phyloP scores from a whole-genome alignment of 805 yeast species.

The Tetrapisispora fleetii region DNA sequence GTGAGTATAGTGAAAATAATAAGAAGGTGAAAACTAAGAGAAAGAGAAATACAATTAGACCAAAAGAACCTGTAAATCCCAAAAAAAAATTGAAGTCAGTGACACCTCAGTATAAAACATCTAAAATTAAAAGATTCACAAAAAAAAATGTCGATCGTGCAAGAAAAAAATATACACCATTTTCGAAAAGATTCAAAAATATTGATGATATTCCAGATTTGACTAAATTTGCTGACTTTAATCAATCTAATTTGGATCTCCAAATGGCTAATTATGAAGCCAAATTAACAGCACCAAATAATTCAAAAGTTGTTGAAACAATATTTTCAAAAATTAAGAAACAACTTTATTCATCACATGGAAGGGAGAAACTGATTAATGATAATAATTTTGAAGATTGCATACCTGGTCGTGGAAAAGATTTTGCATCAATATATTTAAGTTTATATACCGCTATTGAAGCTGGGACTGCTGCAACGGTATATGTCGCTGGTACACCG shows the following conservation, averaged over 20 bases:
- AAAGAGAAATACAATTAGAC: not conserved
- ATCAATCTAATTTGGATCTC: constrained; percentile 7
- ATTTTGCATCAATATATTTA: constrained; percentile 59
- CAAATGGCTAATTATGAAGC: constrained; percentile 18
- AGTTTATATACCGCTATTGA: constrained; percentile 63
- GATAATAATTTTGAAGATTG: constrained; percentile 33
- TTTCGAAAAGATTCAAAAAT: constrained; percentile 19
- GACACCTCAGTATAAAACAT: constrained; percentile 1
- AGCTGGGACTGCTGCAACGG: constrained; percentile 66
- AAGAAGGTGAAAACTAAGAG: not conserved
- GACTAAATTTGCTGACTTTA: constrained; percentile 22
- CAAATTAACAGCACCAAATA: constrained; percentile 31
- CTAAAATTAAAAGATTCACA: constrained; percentile 23
- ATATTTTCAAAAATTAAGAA: constrained; percentile 28
- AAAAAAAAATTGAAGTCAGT: not conserved
- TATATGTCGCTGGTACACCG: constrained; percentile 93
- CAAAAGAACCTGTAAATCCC: not conserved
- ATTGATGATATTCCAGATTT: constrained; percentile 24
- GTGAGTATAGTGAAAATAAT: not conserved
- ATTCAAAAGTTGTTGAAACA: constrained; percentile 29
- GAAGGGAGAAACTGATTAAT: constrained; percentile 32
- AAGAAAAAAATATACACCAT: constrained; percentile 25
- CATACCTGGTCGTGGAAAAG: constrained; percentile 80
- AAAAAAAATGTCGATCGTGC: constrained; percentile 26
- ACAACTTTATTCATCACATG: constrained; percentile 36